phyloP scores from a whole-genome alignment of 2,329 filamentous ascomycete species.

The Hymenoscyphus repandus region DNA sequence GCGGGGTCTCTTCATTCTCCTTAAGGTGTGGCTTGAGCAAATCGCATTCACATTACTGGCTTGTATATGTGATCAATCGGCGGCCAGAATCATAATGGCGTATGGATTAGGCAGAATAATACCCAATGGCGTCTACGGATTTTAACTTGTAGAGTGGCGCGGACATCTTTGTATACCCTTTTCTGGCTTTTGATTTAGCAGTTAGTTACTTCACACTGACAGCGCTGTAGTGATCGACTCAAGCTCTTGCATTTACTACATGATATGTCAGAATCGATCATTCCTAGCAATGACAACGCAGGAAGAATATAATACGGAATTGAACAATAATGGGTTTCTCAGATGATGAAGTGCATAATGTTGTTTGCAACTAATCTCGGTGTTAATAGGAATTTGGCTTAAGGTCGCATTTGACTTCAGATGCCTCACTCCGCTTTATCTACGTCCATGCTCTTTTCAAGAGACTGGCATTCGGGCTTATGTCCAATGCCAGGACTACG shows the following conservation, averaged over 20 bases:
- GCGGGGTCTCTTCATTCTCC: neutral
- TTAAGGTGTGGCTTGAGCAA: neutral
- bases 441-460: neutral
- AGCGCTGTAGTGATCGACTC: slow-evolving; percentile 27
- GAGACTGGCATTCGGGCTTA: slow-evolving; percentile 16
- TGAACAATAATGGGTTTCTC: slow-evolving; percentile 1
- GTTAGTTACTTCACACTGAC: slow-evolving; percentile 21
- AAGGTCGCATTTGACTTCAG: slow-evolving; percentile 1
- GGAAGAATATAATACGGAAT: slow-evolving; percentile 4
- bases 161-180: slow-evolving; percentile 10
- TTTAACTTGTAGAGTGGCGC: slow-evolving; percentile 23
- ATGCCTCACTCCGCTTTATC: neutral
- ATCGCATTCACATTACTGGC: neutral
- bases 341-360: slow-evolving; percentile 4
- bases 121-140: slow-evolving; percentile 24
- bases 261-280: slow-evolving; percentile 23
- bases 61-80: slow-evolving; percentile 8
- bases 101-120: slow-evolving; percentile 23
- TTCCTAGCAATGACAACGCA: slow-evolving; percentile 9
- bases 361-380: slow-evolving; percentile 9
- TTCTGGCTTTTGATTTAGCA: slow-evolving; percentile 10
- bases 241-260: slow-evolving; percentile 12
- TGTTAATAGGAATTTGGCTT: slow-evolving; percentile 6
- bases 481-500: slow-evolving; percentile 14
- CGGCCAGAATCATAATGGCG: slow-evolving; percentile 19